Percentiles rank a stretch among this genome's conserved stretches.
Conservation (phyloP, 345 rosid genomes). For the Brassica cretica region DNA sequence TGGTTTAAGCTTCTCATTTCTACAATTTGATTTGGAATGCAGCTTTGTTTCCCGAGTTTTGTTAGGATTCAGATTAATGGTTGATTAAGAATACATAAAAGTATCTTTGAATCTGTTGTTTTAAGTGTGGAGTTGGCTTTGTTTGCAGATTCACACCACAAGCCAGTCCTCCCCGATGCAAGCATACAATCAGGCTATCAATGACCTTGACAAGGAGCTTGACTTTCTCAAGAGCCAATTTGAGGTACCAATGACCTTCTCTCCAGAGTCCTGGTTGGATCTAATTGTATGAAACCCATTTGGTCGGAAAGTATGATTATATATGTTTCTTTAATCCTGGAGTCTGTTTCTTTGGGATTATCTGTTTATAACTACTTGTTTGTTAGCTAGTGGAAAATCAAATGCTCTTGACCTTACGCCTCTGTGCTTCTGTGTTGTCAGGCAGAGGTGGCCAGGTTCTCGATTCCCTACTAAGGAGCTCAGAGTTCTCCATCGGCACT, state of each 20-base stretch:
- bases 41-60: background rate
- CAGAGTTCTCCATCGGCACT: background rate
- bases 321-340: background rate
- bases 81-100: constrained; percentile 8
- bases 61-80: background rate
- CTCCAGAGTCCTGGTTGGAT: constrained; percentile 13
- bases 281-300: background rate
- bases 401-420: constrained; percentile 5
- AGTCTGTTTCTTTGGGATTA: background rate
- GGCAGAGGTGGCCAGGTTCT: constrained; percentile 39
- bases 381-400: constrained; percentile 3
- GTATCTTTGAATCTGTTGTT: background rate
- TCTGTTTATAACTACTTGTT: background rate
- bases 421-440: constrained; percentile 21
- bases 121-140: background rate
- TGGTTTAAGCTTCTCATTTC: background rate
- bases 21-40: background rate
- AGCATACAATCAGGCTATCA: constrained; percentile 91
- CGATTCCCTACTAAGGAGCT: constrained; percentile 28
- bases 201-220: constrained; percentile 91
- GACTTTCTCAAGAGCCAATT: constrained; percentile 69
- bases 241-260: constrained; percentile 55
- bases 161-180: constrained; percentile 99
- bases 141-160: constrained; percentile 75
- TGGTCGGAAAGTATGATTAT: background rate